These are phyloP conservation scores for Picochlorum sp. DNA, from an alignment of 139 green algal genomes.

Conservation along the genomic window DNA sequence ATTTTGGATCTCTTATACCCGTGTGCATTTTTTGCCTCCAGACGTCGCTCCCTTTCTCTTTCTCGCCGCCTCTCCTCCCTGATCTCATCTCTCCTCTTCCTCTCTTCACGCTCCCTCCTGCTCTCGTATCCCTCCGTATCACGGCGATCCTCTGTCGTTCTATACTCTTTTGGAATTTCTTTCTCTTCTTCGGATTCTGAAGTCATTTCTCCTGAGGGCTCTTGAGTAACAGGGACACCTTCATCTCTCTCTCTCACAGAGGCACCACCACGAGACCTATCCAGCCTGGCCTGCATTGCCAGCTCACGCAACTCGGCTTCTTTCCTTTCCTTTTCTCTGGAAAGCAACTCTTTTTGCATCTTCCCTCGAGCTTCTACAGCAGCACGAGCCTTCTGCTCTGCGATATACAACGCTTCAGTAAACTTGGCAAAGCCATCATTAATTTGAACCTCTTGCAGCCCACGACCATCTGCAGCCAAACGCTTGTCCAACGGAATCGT, in stretches of 20 bases:
- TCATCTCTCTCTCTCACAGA: background rate
- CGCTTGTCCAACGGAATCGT: constrained; percentile 99
- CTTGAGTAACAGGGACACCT: background rate
- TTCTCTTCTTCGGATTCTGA: constrained; percentile 14
- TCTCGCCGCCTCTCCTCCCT: constrained; percentile 67
- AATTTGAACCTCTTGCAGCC: constrained; percentile 88
- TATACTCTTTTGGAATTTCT: background rate
- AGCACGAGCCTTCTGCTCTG: constrained; percentile 86
- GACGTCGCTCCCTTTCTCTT: constrained; percentile 76
- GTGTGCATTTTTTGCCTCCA: constrained; percentile 59
- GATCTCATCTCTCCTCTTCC: constrained; percentile 67
- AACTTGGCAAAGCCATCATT: constrained; percentile 92
- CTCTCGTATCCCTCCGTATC: constrained; percentile 6
- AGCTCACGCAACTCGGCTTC: constrained; percentile 88
- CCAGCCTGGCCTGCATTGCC: constrained; percentile 79
- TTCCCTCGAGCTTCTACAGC: constrained; percentile 50
- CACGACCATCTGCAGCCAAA: constrained; percentile 90
- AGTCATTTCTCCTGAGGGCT: background rate
- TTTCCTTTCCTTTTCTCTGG: constrained; percentile 79
- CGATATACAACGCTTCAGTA: constrained; percentile 86
- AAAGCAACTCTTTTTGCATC: constrained; percentile 78
- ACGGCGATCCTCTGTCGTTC: background rate
- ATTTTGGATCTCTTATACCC: constrained; percentile 83
- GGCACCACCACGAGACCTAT: constrained; percentile 41
- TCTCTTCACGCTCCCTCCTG: constrained; percentile 64